Percentiles rank a stretch among this genome's conserved stretches.
Evolutionary conservation across 2,329 filamentous ascomycete species (phyloP).

Genomic region (Lasiodiplodia sp.): DNA sequence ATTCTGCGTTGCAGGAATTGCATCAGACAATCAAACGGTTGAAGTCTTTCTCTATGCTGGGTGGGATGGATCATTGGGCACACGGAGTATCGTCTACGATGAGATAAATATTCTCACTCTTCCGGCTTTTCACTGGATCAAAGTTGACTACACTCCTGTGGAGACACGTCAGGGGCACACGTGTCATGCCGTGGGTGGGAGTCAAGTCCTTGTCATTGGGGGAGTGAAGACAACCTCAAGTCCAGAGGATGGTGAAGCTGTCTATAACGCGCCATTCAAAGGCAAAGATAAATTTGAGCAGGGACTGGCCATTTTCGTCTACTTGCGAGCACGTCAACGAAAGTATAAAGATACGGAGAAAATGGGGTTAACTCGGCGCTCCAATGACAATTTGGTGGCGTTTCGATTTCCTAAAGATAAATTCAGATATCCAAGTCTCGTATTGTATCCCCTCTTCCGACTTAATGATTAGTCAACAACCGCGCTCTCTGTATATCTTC

Average conservation of each 20-base stretch:
- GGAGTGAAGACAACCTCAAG: constrained; percentile 7
- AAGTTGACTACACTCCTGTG: constrained; percentile 12
- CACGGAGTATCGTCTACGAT: constrained; percentile 3
- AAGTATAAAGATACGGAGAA: too few species aligned
- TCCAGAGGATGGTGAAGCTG: neutral
- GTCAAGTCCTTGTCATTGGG: constrained; percentile 31
- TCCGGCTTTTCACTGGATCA: constrained; percentile 30
- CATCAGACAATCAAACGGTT: constrained; percentile 16
- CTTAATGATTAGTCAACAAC: too few species aligned
- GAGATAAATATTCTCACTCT: constrained; percentile 30
- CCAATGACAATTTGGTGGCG: too few species aligned
- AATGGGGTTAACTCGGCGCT: too few species aligned
- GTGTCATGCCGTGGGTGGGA: constrained; percentile 29
- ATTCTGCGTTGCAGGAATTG: constrained; percentile 17
- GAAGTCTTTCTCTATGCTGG: constrained; percentile 29
- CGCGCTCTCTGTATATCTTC: too few species aligned
- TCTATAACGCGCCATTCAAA: neutral
- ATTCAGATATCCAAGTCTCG: too few species aligned
- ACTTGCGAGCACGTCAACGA: too few species aligned
- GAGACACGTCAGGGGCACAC: constrained; percentile 21
- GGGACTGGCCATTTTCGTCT: constrained; percentile 9
- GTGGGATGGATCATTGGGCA: constrained; percentile 16
- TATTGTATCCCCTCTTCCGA: too few species aligned
- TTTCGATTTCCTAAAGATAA: too few species aligned
- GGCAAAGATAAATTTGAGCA: constrained; percentile 12